A percentile compares a stretch with the other conserved stretches of the same genome.
Conservation (phyloP, 495 filamentous ascomycete species). For the Talaromyces nanjingensis region DNA sequence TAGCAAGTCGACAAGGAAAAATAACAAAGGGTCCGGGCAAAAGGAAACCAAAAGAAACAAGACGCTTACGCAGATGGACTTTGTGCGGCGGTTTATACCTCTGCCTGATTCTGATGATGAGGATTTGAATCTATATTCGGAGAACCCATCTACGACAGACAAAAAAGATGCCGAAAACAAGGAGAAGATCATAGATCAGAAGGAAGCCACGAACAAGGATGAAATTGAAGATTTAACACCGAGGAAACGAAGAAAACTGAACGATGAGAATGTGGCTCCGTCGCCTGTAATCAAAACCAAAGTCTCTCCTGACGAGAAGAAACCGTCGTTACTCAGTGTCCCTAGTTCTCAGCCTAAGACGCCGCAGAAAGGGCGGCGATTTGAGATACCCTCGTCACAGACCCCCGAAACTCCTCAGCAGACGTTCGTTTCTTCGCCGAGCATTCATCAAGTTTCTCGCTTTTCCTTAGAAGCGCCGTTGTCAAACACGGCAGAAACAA, state of each 20-base stretch:
- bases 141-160: slow-evolving; percentile 21
- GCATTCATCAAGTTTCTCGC: slow-evolving; percentile 26
- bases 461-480: slow-evolving; percentile 20
- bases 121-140: slow-evolving; percentile 28
- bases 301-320: not conserved
- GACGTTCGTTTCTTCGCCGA: slow-evolving; percentile 32
- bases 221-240: not conserved
- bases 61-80: slow-evolving; percentile 43
- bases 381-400: slow-evolving; percentile 40
- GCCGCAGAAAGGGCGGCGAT: slow-evolving; percentile 24
- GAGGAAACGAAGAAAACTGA: slow-evolving; percentile 7
- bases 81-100: slow-evolving; percentile 32
- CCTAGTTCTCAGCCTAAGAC: slow-evolving; percentile 16
- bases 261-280: not conserved
- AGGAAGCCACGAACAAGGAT: not conserved
- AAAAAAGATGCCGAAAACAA: not conserved
- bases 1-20: not conserved
- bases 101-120: slow-evolving; percentile 35
- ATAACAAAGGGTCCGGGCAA: slow-evolving; percentile 11
- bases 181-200: not conserved
- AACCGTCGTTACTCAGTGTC: not conserved
- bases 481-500: not conserved
- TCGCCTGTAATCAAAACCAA: not conserved
- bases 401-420: slow-evolving; percentile 39
- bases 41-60: slow-evolving; percentile 22